Base-by-base conservation (phyloP, 1,139 yeast genomes). In the Nakaseomyces uthaithaninus region DNA sequence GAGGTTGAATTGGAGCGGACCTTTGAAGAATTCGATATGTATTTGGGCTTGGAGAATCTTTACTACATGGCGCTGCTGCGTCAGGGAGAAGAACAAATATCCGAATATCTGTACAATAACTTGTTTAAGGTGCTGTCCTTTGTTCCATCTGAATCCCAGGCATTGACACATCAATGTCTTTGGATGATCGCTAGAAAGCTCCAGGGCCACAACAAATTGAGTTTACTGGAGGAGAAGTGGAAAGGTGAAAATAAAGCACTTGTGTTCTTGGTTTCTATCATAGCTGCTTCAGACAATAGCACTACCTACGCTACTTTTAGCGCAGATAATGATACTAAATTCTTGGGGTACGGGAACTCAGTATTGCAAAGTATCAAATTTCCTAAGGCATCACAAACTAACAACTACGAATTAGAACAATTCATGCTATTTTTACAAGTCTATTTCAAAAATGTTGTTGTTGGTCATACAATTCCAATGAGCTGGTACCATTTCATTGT, bases 351-450 rank as follows among this genome's bases (percentile, higher is more conserved):
- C 15, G 53, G 60, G n/a, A 39, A 49, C 2, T 30, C 41, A 5
- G 43, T 59, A 5, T 51, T 61, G 35, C 45, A 46, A 12, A 38
- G 47, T 1, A 45, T 66, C 2, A 53, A 55, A 5, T 69, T 72
- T 42, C 78, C 79, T 0, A 60, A 53, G 27, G 74, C 79, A 2
- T 56, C 64, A 5, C 68, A 69, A 37, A 15, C 54, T 1, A 72
- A 71, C 47, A 53, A 58, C 54, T 17, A 53, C 45, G 42, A 57
- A 53, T 39, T 60, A 50, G 56, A 63, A 59, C 53, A 62, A 47
- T 53, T 60, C 30, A 54, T 51, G 36, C 22, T 47, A 1, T 49
- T 54, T 23, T 42, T 59, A 34, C 54, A 54, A 17, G 39, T 45
- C 25, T 54, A 50, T 38, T 53, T 58, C 37, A 42, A 39, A 34